phyloP scores from a whole-genome alignment of 495 filamentous ascomycete genomes.

The Lepraria neglecta region DNA sequence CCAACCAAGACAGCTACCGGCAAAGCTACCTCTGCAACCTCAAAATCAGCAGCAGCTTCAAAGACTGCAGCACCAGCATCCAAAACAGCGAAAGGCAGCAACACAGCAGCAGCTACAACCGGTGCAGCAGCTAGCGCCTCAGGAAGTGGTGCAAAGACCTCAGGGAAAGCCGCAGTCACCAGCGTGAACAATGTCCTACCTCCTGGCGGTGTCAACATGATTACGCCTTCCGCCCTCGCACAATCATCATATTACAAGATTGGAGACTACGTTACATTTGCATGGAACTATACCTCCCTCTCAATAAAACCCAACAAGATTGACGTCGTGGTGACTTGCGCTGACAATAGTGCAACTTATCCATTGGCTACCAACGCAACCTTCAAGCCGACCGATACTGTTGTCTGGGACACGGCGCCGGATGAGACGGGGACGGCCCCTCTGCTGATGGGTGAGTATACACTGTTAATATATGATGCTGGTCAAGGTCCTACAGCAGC shows the following conservation, averaged over 20 bases:
- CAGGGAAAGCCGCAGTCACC: conserved; percentile 23
- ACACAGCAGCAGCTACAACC: conserved; percentile 24
- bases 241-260: conserved; percentile 79
- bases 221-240: conserved; percentile 56
- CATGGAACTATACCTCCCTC: conserved; percentile 93
- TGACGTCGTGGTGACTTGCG: conserved; percentile 77
- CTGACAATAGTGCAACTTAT: conserved; percentile 55
- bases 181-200: conserved; percentile 51
- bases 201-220: conserved; percentile 73
- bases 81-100: conserved; percentile 25
- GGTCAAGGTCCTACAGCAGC: conserved; percentile 53
- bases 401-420: conserved; percentile 80
- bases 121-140: conserved; percentile 18
- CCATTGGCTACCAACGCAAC: conserved; percentile 61
- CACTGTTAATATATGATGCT: conserved; percentile 75
- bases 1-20: conserved; percentile 6
- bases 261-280: conserved; percentile 75
- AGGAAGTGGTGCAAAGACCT: conserved; percentile 16
- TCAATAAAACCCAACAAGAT: conserved; percentile 67
- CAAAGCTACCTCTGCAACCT: conserved; percentile 9
- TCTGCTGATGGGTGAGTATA: conserved; percentile 71
- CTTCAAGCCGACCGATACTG: conserved; percentile 47
- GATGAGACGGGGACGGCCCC: conserved; percentile 54
- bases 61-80: conserved; percentile 28
- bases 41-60: conserved; percentile 16